These are phyloP conservation scores for Gynochthodes officinalis DNA, from an alignment of 257 asterid species.

Conservation along the genomic window DNA sequence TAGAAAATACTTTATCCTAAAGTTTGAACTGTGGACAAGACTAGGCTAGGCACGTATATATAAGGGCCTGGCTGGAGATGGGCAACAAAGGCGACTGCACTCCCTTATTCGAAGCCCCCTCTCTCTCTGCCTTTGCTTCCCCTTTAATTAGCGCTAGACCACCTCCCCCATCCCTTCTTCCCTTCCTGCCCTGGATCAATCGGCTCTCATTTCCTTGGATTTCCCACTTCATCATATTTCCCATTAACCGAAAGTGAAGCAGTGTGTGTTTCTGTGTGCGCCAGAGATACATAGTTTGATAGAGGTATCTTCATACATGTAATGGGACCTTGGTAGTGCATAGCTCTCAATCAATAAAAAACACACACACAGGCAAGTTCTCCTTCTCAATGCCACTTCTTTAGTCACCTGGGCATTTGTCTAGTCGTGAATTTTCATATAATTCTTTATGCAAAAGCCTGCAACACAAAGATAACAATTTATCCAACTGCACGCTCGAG, in stretches of 20 bases:
- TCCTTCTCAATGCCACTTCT: too few relatives aligned
- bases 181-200: background rate
- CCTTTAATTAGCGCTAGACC: too few relatives aligned
- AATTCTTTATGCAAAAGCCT: slow-evolving; percentile 19
- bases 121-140: background rate
- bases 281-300: too few relatives aligned
- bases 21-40: background rate
- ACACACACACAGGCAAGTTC: too few relatives aligned
- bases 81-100: background rate
- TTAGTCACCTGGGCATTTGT: too few relatives aligned
- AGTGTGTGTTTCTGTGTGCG: background rate
- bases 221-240: background rate
- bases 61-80: background rate
- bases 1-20: background rate
- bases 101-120: slow-evolving; percentile 1
- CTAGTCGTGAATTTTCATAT: background rate
- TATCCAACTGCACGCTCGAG: slow-evolving; percentile 29
- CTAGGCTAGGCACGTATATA: background rate
- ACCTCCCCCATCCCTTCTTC: background rate
- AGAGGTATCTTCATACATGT: too few relatives aligned
- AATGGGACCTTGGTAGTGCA: too few relatives aligned
- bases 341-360: too few relatives aligned
- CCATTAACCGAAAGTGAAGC: background rate
- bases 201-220: background rate
- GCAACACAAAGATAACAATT: slow-evolving; percentile 15